Percentiles rank a stretch among this genome's conserved stretches.
These are phyloP conservation scores for Backusella parvicylindrica DNA, from an alignment of 192 early-diverging fungal genomes.

Conservation along the genomic window DNA sequence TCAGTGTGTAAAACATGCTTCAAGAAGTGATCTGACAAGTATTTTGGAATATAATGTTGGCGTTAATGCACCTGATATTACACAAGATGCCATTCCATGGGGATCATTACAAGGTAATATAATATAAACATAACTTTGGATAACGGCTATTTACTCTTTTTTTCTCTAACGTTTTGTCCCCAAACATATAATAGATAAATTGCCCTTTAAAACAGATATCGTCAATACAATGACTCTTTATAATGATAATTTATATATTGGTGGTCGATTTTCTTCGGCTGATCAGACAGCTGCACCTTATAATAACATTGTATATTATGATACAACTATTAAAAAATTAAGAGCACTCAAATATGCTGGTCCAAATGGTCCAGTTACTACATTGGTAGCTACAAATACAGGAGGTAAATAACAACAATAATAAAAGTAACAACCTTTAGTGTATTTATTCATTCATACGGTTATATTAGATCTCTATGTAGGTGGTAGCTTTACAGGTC, in stretches of 20 bases:
- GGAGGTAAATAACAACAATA: neutral
- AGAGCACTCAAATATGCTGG: neutral
- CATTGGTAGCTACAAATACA: conserved; percentile 9
- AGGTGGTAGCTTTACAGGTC: conserved; percentile 24
- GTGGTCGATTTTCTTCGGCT: conserved; percentile 53
- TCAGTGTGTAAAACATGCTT: conserved; percentile 24
- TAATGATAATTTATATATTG: conserved; percentile 40
- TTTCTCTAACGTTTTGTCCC: neutral
- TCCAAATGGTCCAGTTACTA: conserved; percentile 17
- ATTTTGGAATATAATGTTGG: conserved; percentile 16
- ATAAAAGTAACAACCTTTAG: neutral
- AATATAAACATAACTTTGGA: neutral
- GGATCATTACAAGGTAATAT: conserved; percentile 9
- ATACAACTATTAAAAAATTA: conserved; percentile 16
- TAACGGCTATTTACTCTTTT: neutral
- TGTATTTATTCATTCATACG: neutral
- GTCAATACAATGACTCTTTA: conserved; percentile 43
- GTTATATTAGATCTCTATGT: conserved; percentile 19
- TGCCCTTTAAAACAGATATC: conserved; percentile 25
- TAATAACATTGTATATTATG: conserved; percentile 58
- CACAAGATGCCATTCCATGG: conserved; percentile 6
- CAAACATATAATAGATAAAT: conserved; percentile 35
- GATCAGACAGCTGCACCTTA: neutral
- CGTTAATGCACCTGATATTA: neutral
- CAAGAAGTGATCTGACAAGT: conserved; percentile 9